Conservation (phyloP, 306 rosid species). For the Senna siamea region DNA sequence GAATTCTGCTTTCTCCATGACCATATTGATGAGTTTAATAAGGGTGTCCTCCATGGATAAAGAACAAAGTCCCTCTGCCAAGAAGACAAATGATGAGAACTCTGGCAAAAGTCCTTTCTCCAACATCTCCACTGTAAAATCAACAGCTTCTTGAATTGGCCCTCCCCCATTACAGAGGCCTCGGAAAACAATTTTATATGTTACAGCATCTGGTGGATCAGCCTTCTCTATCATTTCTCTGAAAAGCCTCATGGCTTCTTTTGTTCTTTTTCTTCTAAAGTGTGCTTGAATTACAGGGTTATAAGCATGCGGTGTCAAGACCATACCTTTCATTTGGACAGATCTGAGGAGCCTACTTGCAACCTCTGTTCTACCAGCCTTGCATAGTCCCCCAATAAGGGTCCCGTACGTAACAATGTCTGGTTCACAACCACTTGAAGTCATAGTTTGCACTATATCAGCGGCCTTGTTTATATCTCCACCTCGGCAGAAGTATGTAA, state of each 20-base stretch:
- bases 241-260: slow-evolving; percentile 84
- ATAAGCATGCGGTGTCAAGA: slow-evolving; percentile 77
- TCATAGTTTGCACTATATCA: slow-evolving; percentile 86
- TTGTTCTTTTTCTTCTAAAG: slow-evolving; percentile 71
- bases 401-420: slow-evolving; percentile 87
- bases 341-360: slow-evolving; percentile 88
- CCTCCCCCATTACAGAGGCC: slow-evolving; percentile 96
- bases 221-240: slow-evolving; percentile 88
- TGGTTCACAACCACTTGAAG: slow-evolving; percentile 77
- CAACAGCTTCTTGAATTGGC: slow-evolving; percentile 81
- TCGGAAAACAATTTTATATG: slow-evolving; percentile 77
- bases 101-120: slow-evolving; percentile 77
- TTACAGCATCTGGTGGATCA: slow-evolving; percentile 73
- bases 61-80: slow-evolving; percentile 89
- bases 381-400: slow-evolving; percentile 81
- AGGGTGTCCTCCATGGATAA: slow-evolving; percentile 85
- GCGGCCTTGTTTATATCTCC: slow-evolving; percentile 88
- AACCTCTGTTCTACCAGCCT: slow-evolving; percentile 79
- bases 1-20: slow-evolving; percentile 71
- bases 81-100: slow-evolving; percentile 62
- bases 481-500: slow-evolving; percentile 65
- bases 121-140: slow-evolving; percentile 79
- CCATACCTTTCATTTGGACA: slow-evolving; percentile 85
- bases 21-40: slow-evolving; percentile 64
- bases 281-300: slow-evolving; percentile 79